These are phyloP conservation scores for Vaccinium myrtillus DNA, from an alignment of 148 eudicot genomes.

Conservation along the genomic window DNA sequence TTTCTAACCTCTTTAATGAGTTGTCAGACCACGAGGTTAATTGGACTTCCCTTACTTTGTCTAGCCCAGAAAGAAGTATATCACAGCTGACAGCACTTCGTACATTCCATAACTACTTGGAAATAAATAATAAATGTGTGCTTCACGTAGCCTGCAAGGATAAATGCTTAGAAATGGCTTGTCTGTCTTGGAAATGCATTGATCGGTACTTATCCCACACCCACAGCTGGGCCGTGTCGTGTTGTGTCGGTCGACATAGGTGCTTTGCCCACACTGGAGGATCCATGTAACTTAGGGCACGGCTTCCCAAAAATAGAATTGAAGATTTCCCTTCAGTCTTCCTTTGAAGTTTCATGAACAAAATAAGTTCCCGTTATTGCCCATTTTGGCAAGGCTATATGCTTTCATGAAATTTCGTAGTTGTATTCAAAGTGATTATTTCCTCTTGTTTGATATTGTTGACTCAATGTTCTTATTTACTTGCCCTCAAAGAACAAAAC, in stretches of 20 bases:
- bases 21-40: too few species aligned
- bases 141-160: not conserved
- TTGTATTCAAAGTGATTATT: not conserved
- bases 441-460: not conserved
- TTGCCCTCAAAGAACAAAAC: not conserved
- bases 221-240: not conserved
- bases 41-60: not conserved
- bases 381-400: not conserved
- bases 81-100: not conserved
- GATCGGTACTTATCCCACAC: not conserved
- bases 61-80: not conserved
- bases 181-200: not conserved
- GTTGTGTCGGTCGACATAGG: not conserved
- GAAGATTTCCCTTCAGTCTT: not conserved
- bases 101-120: not conserved
- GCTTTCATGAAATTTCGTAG: not conserved
- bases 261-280: not conserved
- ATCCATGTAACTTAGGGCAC: not conserved
- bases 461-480: not conserved
- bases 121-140: not conserved
- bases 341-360: not conserved
- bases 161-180: not conserved
- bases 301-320: not conserved
- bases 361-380: not conserved
- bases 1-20: not conserved